Evolutionary conservation across 139 green algal genomes (phyloP), one percentile per base, ranked within the genome.

Genomic region (Bryopsis sp.): DNA sequence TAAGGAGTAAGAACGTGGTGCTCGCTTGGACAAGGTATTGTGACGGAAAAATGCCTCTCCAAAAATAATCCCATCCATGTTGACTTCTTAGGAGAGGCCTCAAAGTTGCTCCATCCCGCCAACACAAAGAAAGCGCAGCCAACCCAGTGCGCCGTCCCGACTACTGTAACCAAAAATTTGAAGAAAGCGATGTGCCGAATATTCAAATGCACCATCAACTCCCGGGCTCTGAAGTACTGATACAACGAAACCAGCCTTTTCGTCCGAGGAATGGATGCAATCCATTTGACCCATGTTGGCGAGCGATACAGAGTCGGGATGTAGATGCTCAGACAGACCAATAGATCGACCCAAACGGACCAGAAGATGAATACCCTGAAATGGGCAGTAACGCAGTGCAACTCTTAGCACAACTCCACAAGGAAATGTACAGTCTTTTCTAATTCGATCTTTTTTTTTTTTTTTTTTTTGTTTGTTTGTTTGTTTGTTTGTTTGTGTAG

Each of bases 41-140:
- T n/a, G n/a, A n/a, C n/a, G n/a, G n/a, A n/a, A n/a, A n/a, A n/a
- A n/a, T n/a, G n/a, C n/a, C n/a, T n/a, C n/a, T n/a, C n/a, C n/a
- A n/a, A n/a, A n/a, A n/a, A n/a, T n/a, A n/a, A n/a, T n/a, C n/a
- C n/a, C n/a, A n/a, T n/a, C n/a, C n/a, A n/a, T n/a, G n/a, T n/a
- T n/a, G n/a, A n/a, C n/a, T n/a, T n/a, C n/a, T n/a, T n/a, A n/a
- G n/a, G n/a, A n/a, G n/a, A n/a, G n/a, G 11, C 43, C 43, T 70
- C 67, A 57, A 72, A 76, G 48, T 28, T 22, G 31, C 62, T 28
- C 2, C 66, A 8, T 15, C 62, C 28, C 3, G 71, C 31, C n/a
- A 78, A 26, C 39, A 64, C 72, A 54, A 66, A 79, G 48, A 77
- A 76, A 2, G 73, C 38, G 70, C 74, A 77, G 39, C 74, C 74